These are phyloP conservation scores for Phoma herbarum DNA, from an alignment of 2,329 filamentous ascomycete genomes.

Conservation along the genomic window DNA sequence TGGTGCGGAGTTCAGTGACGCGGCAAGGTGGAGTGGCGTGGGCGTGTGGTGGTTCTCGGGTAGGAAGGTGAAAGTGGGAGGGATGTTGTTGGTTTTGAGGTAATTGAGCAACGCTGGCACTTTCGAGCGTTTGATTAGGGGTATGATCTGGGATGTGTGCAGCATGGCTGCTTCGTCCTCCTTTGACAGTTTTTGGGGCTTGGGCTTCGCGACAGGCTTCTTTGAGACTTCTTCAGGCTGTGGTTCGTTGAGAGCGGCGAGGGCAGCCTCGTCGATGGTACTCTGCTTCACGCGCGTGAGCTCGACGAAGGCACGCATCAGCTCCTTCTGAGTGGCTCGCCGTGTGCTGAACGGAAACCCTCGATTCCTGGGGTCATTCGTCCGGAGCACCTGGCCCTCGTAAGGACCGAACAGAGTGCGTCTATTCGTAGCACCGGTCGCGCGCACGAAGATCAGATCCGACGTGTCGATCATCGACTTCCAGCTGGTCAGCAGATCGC, in stretches of 20 bases:
- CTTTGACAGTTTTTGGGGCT: conserved; percentile 72
- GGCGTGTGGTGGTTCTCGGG: conserved; percentile 79
- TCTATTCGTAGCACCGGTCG: conserved; percentile 85
- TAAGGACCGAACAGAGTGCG: conserved; percentile 90
- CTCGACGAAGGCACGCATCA: conserved; percentile 94
- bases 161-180: conserved; percentile 83
- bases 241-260: conserved; percentile 59
- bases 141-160: conserved; percentile 89
- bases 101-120: conserved; percentile 87
- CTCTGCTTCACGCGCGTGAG: conserved; percentile 88
- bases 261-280: conserved; percentile 74
- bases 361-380: conserved; percentile 80
- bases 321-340: conserved; percentile 89
- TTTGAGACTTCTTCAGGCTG: conserved; percentile 54
- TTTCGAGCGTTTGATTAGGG: conserved; percentile 87
- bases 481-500: conserved; percentile 83
- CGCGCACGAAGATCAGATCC: conserved; percentile 86
- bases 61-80: conserved; percentile 77
- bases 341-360: conserved; percentile 94
- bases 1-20: conserved; percentile 79
- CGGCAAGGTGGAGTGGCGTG: conserved; percentile 85
- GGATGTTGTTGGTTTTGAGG: conserved; percentile 76
- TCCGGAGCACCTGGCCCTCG: conserved; percentile 82
- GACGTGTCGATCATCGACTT: conserved; percentile 83
- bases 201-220: conserved; percentile 51